Evolutionary conservation across 2,329 filamentous ascomycete species (phyloP).

Genomic region (Arthrinium phaeospermum): DNA sequence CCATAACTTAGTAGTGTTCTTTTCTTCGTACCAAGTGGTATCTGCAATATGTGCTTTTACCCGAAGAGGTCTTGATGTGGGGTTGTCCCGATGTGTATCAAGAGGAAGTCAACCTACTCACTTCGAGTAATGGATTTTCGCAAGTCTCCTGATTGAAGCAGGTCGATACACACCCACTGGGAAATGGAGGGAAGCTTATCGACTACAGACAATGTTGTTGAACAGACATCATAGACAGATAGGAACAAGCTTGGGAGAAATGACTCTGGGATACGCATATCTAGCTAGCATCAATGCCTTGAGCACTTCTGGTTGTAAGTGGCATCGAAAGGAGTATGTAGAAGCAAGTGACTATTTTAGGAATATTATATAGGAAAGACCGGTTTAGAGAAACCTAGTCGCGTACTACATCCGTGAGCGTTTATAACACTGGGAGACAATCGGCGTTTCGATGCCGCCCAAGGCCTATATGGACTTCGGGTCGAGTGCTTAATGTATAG

Average conservation of each 20-base stretch:
- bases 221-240: too few species aligned
- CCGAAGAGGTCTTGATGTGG: neutral
- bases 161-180: neutral
- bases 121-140: neutral
- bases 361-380: neutral
- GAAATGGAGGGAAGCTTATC: neutral
- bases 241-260: neutral
- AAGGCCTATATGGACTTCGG: neutral
- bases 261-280: neutral
- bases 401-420: neutral
- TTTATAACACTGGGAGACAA: neutral
- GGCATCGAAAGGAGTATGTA: neutral
- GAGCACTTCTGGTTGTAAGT: neutral
- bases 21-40: too few species aligned
- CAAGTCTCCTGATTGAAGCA: neutral
- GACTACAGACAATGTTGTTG: neutral
- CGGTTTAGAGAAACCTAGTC: too few species aligned
- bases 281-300: neutral
- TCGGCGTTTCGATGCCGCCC: neutral
- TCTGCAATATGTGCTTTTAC: neutral
- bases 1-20: too few species aligned
- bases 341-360: neutral
- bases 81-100: conserved; percentile 1
- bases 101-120: neutral
- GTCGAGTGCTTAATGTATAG: neutral